Evolutionary conservation across 768 basidiomycete genomes (phyloP).

Genomic region (Baorangia bicolor): DNA sequence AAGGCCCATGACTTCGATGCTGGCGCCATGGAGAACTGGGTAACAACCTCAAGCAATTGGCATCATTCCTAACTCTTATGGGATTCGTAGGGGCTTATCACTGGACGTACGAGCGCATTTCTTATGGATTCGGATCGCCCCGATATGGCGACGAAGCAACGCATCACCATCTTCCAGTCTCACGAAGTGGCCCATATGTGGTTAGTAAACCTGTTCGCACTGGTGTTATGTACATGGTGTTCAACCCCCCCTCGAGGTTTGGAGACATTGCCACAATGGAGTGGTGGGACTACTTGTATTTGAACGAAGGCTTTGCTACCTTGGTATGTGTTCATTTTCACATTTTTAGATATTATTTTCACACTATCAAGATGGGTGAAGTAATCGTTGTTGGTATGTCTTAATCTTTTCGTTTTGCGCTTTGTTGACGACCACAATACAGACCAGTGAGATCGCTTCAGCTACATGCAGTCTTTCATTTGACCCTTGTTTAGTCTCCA

Average conservation of each 20-base stretch:
- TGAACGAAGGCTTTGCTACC: slow-evolving; percentile 90
- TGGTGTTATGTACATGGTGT: background rate
- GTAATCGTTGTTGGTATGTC: slow-evolving; percentile 72
- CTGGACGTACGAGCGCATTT: slow-evolving; percentile 80
- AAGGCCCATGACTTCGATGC: slow-evolving; percentile 87
- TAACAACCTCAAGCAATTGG: slow-evolving; percentile 11
- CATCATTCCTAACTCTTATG: slow-evolving; percentile 3
- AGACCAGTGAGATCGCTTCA: slow-evolving; percentile 50
- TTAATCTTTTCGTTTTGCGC: background rate
- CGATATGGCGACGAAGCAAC: slow-evolving; percentile 72
- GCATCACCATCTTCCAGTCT: slow-evolving; percentile 72
- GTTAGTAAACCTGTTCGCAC: slow-evolving; percentile 34
- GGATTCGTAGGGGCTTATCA: slow-evolving; percentile 71
- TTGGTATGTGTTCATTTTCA: slow-evolving; percentile 48
- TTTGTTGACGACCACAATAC: slow-evolving; percentile 12
- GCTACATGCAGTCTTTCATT: background rate
- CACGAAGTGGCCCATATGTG: slow-evolving; percentile 90
- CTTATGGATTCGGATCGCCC: slow-evolving; percentile 75
- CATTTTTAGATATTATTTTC: background rate
- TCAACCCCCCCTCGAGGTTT: slow-evolving; percentile 50
- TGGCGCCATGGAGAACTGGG: slow-evolving; percentile 94
- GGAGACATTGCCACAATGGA: slow-evolving; percentile 93
- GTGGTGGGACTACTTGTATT: slow-evolving; percentile 86
- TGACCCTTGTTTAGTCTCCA: slow-evolving; percentile 48
- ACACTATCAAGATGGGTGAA: slow-evolving; percentile 69